Percentiles rank a stretch among this genome's conserved stretches.
Conservation (phyloP, 352 stramenopile species). For the Phytophthora rubi region DNA sequence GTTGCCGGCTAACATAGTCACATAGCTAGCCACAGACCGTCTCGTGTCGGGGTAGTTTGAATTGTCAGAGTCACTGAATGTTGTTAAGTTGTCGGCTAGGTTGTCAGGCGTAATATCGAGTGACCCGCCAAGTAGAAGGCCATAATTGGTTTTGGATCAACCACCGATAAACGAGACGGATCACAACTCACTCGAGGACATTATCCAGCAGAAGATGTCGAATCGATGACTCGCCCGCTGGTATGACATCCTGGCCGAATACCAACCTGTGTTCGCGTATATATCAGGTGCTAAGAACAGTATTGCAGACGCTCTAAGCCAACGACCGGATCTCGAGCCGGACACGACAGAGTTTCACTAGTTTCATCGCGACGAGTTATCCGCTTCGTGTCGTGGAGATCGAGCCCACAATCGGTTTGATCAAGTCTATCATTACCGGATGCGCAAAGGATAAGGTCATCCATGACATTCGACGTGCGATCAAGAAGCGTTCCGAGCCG, state of each 20-base stretch:
- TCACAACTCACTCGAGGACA: conserved; percentile 22
- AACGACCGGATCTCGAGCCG: conserved; percentile 10
- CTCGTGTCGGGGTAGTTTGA: conserved; percentile 1
- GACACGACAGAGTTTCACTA: conserved; percentile 24
- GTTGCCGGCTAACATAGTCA: neutral
- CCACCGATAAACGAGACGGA: conserved; percentile 13
- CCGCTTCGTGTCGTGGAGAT: conserved; percentile 5
- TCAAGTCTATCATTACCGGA: conserved; percentile 8
- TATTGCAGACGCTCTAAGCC: conserved; percentile 12
- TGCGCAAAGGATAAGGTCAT: conserved; percentile 18
- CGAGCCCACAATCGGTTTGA: neutral
- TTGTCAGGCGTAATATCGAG: neutral
- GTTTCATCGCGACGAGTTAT: conserved; percentile 22
- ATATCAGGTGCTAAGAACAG: conserved; percentile 23
- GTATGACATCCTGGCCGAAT: conserved; percentile 24
- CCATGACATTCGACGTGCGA: conserved; percentile 1
- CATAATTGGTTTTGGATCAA: conserved; percentile 14
- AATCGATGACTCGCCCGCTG: conserved; percentile 21
- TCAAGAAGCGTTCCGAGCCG: neutral
- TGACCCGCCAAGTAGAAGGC: conserved; percentile 9
- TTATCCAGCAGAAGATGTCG: conserved; percentile 28
- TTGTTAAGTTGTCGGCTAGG: conserved; percentile 7
- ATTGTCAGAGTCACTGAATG: conserved; percentile 15
- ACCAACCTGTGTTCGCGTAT: conserved; percentile 23
- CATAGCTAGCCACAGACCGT: too few relatives aligned